Conservation (phyloP, 768 basidiomycete genomes). For the Kwoniella heveanensis region DNA sequence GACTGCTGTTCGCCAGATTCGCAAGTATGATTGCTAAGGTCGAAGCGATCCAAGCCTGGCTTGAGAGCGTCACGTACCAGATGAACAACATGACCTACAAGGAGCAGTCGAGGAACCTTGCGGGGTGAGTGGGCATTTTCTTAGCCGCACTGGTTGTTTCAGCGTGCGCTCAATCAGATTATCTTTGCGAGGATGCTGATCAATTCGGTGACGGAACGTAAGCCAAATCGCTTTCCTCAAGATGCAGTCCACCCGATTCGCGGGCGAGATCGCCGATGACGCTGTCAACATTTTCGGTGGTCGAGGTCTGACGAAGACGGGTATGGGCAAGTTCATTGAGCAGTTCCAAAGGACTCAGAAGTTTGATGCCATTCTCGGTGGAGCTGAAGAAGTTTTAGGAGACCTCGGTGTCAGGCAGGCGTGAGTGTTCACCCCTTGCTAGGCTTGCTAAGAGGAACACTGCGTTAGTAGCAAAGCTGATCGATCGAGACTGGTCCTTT, state of each 20-base stretch:
- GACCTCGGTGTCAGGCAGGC: slow-evolving; percentile 55
- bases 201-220: too few species aligned
- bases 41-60: slow-evolving; percentile 80
- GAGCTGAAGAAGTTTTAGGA: slow-evolving; percentile 50
- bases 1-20: slow-evolving; percentile 54
- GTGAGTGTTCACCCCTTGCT: slow-evolving; percentile 33
- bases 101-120: slow-evolving; percentile 71
- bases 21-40: slow-evolving; percentile 84
- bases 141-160: too few species aligned
- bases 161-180: too few species aligned
- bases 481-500: too few species aligned
- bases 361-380: slow-evolving; percentile 55
- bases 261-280: slow-evolving; percentile 77
- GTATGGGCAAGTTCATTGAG: slow-evolving; percentile 58
- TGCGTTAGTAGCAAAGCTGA: slow-evolving; percentile 5
- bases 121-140: slow-evolving; percentile 58
- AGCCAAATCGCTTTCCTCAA: slow-evolving; percentile 76
- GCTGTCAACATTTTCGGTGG: slow-evolving; percentile 82
- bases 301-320: slow-evolving; percentile 76
- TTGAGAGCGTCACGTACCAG: slow-evolving; percentile 83
- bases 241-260: slow-evolving; percentile 72
- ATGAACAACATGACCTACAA: slow-evolving; percentile 84
- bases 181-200: too few species aligned
- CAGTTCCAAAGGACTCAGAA: slow-evolving; percentile 54
- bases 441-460: too few species aligned